Conservation (phyloP, 106 monocot genomes). For the Apostasia ramifera region DNA sequence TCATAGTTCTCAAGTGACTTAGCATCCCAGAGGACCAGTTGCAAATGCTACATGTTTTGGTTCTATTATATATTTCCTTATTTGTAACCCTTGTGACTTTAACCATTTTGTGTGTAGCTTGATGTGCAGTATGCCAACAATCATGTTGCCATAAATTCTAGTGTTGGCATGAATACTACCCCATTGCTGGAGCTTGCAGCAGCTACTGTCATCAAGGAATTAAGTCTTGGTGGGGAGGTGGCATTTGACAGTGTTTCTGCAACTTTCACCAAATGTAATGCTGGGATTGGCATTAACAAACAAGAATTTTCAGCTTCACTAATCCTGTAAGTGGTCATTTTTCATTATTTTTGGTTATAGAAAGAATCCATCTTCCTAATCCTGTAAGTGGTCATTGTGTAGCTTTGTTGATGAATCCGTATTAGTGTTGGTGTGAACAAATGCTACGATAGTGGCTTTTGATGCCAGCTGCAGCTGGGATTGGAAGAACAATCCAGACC, state of each 20-base stretch:
- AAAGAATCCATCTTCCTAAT: not conserved
- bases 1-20: no score
- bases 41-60: no score
- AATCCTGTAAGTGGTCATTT: constrained; percentile 34
- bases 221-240: constrained; percentile 54
- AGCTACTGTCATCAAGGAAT: constrained; percentile 37
- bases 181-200: constrained; percentile 60
- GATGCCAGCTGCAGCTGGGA: no score
- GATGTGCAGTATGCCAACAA: constrained; percentile 52
- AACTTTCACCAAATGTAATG: constrained; percentile 63
- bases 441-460: not conserved
- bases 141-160: constrained; percentile 44
- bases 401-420: not conserved
- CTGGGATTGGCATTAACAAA: constrained; percentile 52
- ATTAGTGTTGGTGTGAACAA: not conserved
- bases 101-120: constrained; percentile 30
- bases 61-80: no score
- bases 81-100: no score
- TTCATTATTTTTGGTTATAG: not conserved
- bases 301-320: constrained; percentile 63
- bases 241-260: constrained; percentile 70
- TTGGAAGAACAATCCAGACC: no score
- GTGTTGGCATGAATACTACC: constrained; percentile 46
- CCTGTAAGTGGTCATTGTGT: not conserved
- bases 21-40: no score